These are phyloP conservation scores for Entonaema liquescens DNA, from an alignment of 495 filamentous ascomycete genomes.

Conservation along the genomic window DNA sequence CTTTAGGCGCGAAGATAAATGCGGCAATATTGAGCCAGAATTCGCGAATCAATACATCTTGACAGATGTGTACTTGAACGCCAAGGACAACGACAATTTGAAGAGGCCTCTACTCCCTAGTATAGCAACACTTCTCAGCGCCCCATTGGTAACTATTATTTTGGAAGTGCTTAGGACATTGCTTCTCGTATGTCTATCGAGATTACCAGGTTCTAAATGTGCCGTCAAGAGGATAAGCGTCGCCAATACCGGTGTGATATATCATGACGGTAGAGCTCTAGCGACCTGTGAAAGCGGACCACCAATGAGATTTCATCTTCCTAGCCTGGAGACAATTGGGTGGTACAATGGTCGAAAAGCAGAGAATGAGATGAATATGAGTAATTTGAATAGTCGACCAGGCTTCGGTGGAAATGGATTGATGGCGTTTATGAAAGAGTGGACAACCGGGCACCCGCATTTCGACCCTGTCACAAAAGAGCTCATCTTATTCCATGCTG, in stretches of 20 bases:
- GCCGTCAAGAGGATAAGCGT: constrained; percentile 69
- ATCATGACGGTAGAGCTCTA: constrained; percentile 71
- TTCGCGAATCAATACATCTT: constrained; percentile 72
- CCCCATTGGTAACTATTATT: constrained; percentile 55
- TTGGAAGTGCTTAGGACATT: constrained; percentile 60
- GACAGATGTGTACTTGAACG: constrained; percentile 67
- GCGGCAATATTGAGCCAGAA: constrained; percentile 55
- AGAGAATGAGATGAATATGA: constrained; percentile 53
- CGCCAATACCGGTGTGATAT: constrained; percentile 68
- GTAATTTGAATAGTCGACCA: constrained; percentile 14
- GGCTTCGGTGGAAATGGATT: constrained; percentile 62
- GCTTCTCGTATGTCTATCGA: constrained; percentile 61
- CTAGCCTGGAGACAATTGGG: constrained; percentile 67
- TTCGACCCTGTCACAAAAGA: constrained; percentile 68
- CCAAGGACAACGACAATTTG: constrained; percentile 52
- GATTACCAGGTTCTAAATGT: constrained; percentile 60
- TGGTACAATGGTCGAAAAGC: constrained; percentile 68
- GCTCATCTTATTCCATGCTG: constrained; percentile 69
- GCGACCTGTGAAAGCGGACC: constrained; percentile 74
- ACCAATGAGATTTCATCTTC: constrained; percentile 68
- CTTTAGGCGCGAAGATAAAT: constrained; percentile 53
- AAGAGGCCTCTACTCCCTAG: constrained; percentile 65
- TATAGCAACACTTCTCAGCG: constrained; percentile 67
- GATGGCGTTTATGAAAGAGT: constrained; percentile 67
- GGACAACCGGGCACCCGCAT: constrained; percentile 74